Base-by-base conservation (phyloP, 441 rosid species). In the Brassica hybrid region DNA sequence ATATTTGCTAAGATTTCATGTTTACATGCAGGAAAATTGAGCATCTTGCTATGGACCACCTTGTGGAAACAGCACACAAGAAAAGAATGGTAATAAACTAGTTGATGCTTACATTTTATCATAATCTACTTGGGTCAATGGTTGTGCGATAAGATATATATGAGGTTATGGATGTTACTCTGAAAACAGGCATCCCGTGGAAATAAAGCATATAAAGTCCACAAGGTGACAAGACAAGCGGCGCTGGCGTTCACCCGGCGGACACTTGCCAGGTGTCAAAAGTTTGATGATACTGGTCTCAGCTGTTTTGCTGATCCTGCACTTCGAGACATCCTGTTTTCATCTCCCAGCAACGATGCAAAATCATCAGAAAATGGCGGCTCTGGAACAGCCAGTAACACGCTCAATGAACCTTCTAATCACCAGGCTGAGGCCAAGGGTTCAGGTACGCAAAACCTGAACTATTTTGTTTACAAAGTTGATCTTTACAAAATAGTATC, bases 381-480 rank as follows among this genome's bases (percentile, higher is more conserved):
- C 82, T 94, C 98, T 21, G 97, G 98, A 80, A 93, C 98, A 50
- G 97, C 96, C 25, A 93, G 98, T 82, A 95, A 90, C 84, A 91
- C 93, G 1, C 86, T 83, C 80, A 90, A 88, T 69, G 98, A 93
- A 74, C 87, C 87, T 65, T 84, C 88, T 64, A 91, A 88, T 83
- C 86, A 84, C 77, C 94, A 84, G 67, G 78, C 84, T 52, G 97
- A 91, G 48, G 90, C 88, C 74, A 89, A 87, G 84, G 95, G 89
- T 76, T 90, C 96, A 77, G 99, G 99, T 95, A 82, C 23, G 30
- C 34, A 48, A 58, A 72, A 62, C 58, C 67, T 52, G 6, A 58
- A 67, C 61, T 63, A 45, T 38, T 13, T 45, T 45, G 52, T 1
- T 45, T 45, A 2, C 56, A 48, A n/a, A 48, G 7, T 67, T 72